These are phyloP conservation scores for Boechera retrofracta DNA, from an alignment of 345 rosid genomes.

Conservation along the genomic window DNA sequence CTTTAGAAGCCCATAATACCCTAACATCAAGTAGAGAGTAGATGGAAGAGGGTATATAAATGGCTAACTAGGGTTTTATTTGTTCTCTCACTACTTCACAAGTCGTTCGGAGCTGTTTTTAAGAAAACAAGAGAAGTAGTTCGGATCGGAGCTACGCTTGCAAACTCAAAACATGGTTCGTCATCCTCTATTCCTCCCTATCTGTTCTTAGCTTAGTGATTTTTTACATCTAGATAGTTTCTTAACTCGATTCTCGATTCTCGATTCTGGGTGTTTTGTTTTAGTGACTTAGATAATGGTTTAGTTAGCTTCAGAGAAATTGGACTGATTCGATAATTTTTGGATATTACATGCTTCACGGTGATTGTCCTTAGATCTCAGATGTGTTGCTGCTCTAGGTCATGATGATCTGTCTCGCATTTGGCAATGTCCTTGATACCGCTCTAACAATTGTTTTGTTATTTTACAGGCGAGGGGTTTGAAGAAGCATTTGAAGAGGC, in stretches of 20 bases:
- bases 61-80: slow-evolving; percentile 33
- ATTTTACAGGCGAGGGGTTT: slow-evolving; percentile 77
- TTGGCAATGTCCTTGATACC: background rate
- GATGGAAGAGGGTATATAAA: slow-evolving; percentile 31
- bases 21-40: background rate
- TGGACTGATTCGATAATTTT: background rate
- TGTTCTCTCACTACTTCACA: slow-evolving; percentile 23
- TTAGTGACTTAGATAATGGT: background rate
- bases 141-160: slow-evolving; percentile 22
- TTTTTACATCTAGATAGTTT: slow-evolving; percentile 7
- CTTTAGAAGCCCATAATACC: slow-evolving; percentile 18
- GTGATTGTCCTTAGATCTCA: slow-evolving; percentile 25
- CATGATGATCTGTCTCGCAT: background rate
- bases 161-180: slow-evolving; percentile 35
- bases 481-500: slow-evolving; percentile 91
- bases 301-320: background rate
- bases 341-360: background rate
- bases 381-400: slow-evolving; percentile 16
- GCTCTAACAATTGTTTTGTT: background rate
- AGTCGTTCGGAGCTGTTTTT: background rate
- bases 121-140: background rate
- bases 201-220: background rate
- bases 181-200: background rate
- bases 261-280: background rate
- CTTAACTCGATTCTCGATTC: background rate